A percentile compares a stretch with the other conserved stretches of the same genome.
Conservation (phyloP, 2,329 filamentous ascomycete species). For the Botryotinia globosa region DNA sequence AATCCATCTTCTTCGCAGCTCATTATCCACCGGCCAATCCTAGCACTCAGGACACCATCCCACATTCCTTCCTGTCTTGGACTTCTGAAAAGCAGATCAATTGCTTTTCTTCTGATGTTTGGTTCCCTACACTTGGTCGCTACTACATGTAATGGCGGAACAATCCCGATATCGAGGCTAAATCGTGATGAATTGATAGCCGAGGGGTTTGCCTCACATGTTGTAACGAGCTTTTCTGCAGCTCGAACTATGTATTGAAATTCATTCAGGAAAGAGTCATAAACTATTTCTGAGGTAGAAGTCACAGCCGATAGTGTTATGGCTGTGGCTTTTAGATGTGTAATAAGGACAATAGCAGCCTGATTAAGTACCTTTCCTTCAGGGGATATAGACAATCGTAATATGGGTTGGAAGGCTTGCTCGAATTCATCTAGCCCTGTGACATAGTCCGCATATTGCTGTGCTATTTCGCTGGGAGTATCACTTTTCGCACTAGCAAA, state of each 20-base stretch:
- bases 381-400: slow-evolving; percentile 27
- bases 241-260: slow-evolving; percentile 33
- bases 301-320: slow-evolving; percentile 28
- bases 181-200: slow-evolving; percentile 47
- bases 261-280: slow-evolving; percentile 29
- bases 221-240: slow-evolving; percentile 24
- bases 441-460: slow-evolving; percentile 24
- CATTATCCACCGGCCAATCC: slow-evolving; percentile 33
- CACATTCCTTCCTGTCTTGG: slow-evolving; percentile 66
- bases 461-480: slow-evolving; percentile 23
- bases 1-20: slow-evolving; percentile 34
- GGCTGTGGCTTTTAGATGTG: slow-evolving; percentile 24
- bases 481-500: slow-evolving; percentile 27
- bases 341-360: slow-evolving; percentile 25
- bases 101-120: slow-evolving; percentile 55
- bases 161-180: slow-evolving; percentile 61
- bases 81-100: slow-evolving; percentile 56
- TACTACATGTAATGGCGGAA: slow-evolving; percentile 63
- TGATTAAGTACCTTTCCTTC: slow-evolving; percentile 30
- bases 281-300: slow-evolving; percentile 33
- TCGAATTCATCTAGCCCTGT: slow-evolving; percentile 30
- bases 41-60: slow-evolving; percentile 45
- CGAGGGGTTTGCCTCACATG: slow-evolving; percentile 22
- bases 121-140: slow-evolving; percentile 64
- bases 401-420: slow-evolving; percentile 31